Percentiles rank a stretch among this genome's conserved stretches.
Evolutionary conservation across 441 rosid genomes (phyloP).

Genomic region (Erodium moschatum): DNA sequence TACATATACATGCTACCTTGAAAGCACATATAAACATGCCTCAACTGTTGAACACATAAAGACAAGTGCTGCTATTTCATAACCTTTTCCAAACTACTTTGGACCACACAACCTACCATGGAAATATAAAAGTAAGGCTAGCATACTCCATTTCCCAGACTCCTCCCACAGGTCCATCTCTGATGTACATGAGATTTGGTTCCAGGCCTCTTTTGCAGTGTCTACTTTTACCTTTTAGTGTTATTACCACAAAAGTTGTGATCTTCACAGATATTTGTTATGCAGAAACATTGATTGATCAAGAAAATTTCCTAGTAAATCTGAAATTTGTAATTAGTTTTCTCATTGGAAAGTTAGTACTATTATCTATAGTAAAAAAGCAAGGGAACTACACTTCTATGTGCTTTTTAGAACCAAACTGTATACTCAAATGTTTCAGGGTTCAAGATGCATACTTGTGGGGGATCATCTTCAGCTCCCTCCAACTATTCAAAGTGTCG

Average conservation of each 20-base stretch:
- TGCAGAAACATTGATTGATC: neutral
- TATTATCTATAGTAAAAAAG: neutral
- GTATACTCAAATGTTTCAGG: slow-evolving; percentile 32
- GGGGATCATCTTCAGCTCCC: slow-evolving; percentile 99
- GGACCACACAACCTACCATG: neutral
- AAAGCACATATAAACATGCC: neutral
- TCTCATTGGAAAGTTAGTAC: neutral
- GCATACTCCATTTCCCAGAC: too few species aligned
- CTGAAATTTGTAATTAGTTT: neutral
- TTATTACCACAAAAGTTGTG: neutral
- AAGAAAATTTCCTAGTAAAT: neutral
- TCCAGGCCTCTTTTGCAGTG: too few species aligned
- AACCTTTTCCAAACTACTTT: too few species aligned
- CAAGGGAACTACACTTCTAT: slow-evolving; percentile 2
- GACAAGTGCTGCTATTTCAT: neutral
- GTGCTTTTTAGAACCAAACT: neutral
- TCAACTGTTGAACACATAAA: slow-evolving; percentile 1
- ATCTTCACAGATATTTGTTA: neutral
- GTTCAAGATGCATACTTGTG: slow-evolving; percentile 81
- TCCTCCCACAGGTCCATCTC: too few species aligned
- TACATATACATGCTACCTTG: slow-evolving; percentile 11
- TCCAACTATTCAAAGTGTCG: slow-evolving; percentile 89
- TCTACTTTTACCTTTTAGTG: neutral
- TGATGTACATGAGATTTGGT: too few species aligned
- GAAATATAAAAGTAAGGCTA: too few species aligned